Base-by-base conservation (phyloP, 805 yeast species). In the Crinitomyces ghanaensis region DNA sequence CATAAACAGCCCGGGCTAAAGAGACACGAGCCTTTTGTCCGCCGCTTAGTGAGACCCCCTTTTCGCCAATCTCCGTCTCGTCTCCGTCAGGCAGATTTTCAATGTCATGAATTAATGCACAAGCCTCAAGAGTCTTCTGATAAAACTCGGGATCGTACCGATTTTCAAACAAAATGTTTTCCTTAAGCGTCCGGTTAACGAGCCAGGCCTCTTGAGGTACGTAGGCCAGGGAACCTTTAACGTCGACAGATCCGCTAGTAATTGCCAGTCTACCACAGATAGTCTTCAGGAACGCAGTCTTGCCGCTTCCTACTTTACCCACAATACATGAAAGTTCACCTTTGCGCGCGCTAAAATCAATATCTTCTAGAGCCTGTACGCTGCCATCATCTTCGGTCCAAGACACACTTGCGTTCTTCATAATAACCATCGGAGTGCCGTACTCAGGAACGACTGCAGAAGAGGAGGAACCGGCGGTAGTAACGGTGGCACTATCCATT, bases 11-110 rank as follows among this genome's bases (percentile, higher is more conserved):
- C 54, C 98, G 75, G 1, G 98, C 98, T 36, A 88, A 65, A 1
- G 96, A 85, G 26, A 88, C 86, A 56, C 97, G 75, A 59, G 88
- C 97, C 54, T 91, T 91, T 60, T 88, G 98, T 34, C 98, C 98
- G 45, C 98, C 98, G 19, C 96, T 85, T 38, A 88, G 65, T 1
- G 95, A 78, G 35, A 88, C 83, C 58, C 98, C 98, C 60, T 86
- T 86, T 59, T 91, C 97, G 54, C 97, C 97, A 53, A 91, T 80
- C 57, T 84, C 91, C 9, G 97, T 91, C 51, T 71, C 68, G 57
- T 88, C 98, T 42, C 95, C 95, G 35, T 77, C 85, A 40, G 76
- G 73, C 44, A 85, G 63, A 36, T 83, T 80, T 50, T 77, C 80
- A 36, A 85, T 70, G 59, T 85, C 96, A 49, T 93, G 76, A 26